Evolutionary conservation across 441 rosid species (phyloP).

Genomic region (Adansonia rubrostipa): DNA sequence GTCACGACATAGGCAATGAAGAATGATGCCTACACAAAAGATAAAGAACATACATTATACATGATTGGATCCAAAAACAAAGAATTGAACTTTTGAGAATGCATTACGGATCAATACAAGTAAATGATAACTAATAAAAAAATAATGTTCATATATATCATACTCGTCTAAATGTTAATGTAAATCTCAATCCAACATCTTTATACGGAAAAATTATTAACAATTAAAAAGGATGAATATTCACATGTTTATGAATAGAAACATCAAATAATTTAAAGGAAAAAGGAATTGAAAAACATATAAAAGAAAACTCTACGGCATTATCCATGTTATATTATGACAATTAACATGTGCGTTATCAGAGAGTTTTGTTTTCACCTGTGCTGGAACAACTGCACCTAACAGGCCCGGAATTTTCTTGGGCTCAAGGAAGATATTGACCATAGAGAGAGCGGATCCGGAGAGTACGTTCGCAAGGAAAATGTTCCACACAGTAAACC

Average conservation of each 20-base stretch:
- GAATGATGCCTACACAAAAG: slow-evolving; percentile 72
- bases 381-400: slow-evolving; percentile 86
- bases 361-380: slow-evolving; percentile 50
- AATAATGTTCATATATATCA: not conserved
- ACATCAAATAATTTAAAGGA: not conserved
- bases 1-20: slow-evolving; percentile 94
- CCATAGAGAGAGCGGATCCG: slow-evolving; percentile 74
- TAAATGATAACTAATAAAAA: slow-evolving; percentile 1
- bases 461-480: slow-evolving; percentile 85
- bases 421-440: slow-evolving; percentile 73
- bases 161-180: not conserved
- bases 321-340: not conserved
- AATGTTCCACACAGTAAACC: slow-evolving; percentile 82
- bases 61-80: slow-evolving; percentile 1
- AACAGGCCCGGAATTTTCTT: slow-evolving; percentile 70
- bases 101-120: not conserved
- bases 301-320: not conserved
- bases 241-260: not conserved
- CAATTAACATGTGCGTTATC: not conserved
- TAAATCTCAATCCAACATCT: not conserved
- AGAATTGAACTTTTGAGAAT: not conserved
- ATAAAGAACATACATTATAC: slow-evolving; percentile 28
- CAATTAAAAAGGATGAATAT: not conserved
- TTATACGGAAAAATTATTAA: not conserved
- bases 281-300: not conserved